These are phyloP conservation scores for Lachnellula hyalina DNA, from an alignment of 2,329 filamentous ascomycete species.

Conservation along the genomic window DNA sequence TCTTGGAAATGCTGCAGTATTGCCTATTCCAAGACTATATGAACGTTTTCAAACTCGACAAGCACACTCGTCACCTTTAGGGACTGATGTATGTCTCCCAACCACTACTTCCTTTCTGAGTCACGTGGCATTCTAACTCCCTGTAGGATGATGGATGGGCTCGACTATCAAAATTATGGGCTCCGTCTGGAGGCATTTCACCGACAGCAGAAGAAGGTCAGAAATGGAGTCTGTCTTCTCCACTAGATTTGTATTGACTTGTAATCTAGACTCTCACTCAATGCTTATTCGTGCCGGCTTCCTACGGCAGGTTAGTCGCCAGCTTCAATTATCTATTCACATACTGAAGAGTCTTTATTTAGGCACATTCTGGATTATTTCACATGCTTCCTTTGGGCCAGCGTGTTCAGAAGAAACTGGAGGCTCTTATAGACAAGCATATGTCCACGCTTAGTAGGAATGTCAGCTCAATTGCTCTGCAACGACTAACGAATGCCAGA, in stretches of 20 bases:
- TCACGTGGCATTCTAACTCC: slow-evolving; percentile 12
- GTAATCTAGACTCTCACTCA: slow-evolving; percentile 52
- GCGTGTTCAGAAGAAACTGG: slow-evolving; percentile 83
- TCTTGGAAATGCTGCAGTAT: background rate
- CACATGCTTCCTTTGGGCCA: slow-evolving; percentile 85
- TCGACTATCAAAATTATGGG: slow-evolving; percentile 72
- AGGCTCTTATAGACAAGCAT: slow-evolving; percentile 78
- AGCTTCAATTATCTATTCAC: background rate
- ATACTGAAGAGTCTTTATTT: slow-evolving; percentile 5
- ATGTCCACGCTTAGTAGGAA: slow-evolving; percentile 68
- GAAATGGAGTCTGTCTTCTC: background rate
- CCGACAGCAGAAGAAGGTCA: slow-evolving; percentile 50
- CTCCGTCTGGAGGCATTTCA: slow-evolving; percentile 66
- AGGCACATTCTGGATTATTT: slow-evolving; percentile 86
- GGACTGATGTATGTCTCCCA: background rate
- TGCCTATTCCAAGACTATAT: background rate
- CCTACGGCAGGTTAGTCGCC: slow-evolving; percentile 56
- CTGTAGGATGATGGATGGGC: slow-evolving; percentile 49
- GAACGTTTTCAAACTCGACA: background rate
- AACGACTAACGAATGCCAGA: slow-evolving; percentile 37
- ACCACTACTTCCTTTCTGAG: background rate
- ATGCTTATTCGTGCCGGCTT: slow-evolving; percentile 68
- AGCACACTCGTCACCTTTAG: background rate
- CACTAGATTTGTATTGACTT: background rate
- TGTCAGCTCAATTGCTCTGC: slow-evolving; percentile 1